Evolutionary conservation across 2,329 filamentous ascomycete genomes (phyloP).

Genomic region (Pyrenophora seminiperda): DNA sequence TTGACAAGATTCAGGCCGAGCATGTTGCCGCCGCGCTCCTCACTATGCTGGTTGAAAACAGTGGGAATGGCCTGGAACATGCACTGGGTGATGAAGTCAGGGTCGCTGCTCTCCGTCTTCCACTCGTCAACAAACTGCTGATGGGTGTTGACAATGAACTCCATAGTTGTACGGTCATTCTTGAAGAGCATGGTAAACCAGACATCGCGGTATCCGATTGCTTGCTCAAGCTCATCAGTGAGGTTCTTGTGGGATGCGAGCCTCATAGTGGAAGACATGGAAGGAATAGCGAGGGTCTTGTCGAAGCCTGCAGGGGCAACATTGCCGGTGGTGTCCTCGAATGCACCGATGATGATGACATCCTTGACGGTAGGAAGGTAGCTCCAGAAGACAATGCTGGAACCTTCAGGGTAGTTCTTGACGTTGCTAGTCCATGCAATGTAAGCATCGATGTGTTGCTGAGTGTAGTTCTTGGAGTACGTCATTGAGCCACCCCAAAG

Average conservation of each 20-base stretch:
- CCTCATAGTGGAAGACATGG: conserved; percentile 21
- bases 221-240: conserved; percentile 33
- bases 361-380: conserved; percentile 21
- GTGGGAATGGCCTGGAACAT: conserved; percentile 33
- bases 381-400: conserved; percentile 32
- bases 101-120: conserved; percentile 15
- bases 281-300: conserved; percentile 28
- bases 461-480: conserved; percentile 21
- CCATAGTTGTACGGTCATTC: conserved; percentile 24
- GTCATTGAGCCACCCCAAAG: conserved; percentile 30
- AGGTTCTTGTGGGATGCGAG: conserved; percentile 30
- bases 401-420: conserved; percentile 29
- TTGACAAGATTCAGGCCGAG: conserved; percentile 28
- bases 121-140: conserved; percentile 26
- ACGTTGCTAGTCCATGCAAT: conserved; percentile 31
- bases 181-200: conserved; percentile 36
- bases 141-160: conserved; percentile 28
- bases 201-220: conserved; percentile 29
- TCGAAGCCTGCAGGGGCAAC: conserved; percentile 27
- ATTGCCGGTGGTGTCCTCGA: conserved; percentile 27
- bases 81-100: conserved; percentile 32
- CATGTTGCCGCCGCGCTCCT: conserved; percentile 33
- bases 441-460: conserved; percentile 27
- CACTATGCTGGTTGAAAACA: conserved; percentile 23
- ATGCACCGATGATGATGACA: conserved; percentile 28